Base-by-base conservation (phyloP, 768 basidiomycete species). In the Termitomyces sp. region DNA sequence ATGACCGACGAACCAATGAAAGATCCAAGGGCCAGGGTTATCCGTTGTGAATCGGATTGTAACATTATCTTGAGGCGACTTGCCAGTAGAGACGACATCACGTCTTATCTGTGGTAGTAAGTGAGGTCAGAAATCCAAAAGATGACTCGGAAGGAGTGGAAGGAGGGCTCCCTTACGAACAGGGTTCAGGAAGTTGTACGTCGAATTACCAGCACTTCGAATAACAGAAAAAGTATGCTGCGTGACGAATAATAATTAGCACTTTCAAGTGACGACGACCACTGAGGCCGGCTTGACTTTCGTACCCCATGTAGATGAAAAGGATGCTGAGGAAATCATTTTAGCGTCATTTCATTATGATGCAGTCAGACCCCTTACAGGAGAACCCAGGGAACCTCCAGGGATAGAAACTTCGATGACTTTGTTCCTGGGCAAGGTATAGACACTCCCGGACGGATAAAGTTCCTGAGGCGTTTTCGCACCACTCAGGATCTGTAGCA, bases 401-500 rank as follows among this genome's bases (percentile, higher is more conserved):
- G 74, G 74, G 31, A 82, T 73, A 10, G 68, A 68, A 15, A 82
- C 58, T 59, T 82, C 78, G 20, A 82, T 61, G 63, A 76, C 67
- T 47, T 72, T 70, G 60, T 82, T 78, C 9, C 66, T 69, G 0
- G 80, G 78, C 18, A 86, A 69, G 5, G 70, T 62, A 61, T 79
- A 81, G 6, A 85, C 73, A n/a, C 72, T 70, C 8, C 78, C 78
- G 1, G 66, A 34, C 0, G 75, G 85, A 31, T 84, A 68, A 18
- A 87, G 70, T 1, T 80, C 73, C n/a, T 72, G 64, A 0, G 84
- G 74, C 18, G 73, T 70, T 33, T 69, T 69, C 5, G 78, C 77
- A 0, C 85, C 85, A 52, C 79, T 84, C 36, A 86, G 62, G 41
- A 85, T 80, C 61, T 86, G 85, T 16, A 85, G 75, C 9, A 86